Evolutionary conservation across 345 rosid species (phyloP).

Genomic region (Eucalyptus marginata): DNA sequence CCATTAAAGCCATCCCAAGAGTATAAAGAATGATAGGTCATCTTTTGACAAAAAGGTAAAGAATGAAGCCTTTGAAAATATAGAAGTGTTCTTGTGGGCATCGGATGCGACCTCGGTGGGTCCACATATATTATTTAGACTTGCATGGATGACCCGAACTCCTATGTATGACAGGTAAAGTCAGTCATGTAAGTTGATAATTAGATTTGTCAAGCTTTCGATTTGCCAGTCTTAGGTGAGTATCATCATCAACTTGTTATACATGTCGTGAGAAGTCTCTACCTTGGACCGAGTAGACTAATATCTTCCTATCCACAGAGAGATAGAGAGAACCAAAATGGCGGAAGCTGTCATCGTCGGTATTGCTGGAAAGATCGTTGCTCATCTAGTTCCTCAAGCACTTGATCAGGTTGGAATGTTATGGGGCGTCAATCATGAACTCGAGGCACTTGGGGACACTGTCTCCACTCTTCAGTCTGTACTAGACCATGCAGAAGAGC

Average conservation of each 20-base stretch:
- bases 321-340: not conserved
- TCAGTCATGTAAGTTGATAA: not conserved
- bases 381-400: not conserved
- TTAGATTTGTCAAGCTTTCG: no score
- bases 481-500: no score
- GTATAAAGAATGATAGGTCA: not conserved
- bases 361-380: not conserved
- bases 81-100: not conserved
- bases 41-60: not conserved
- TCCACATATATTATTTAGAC: not conserved
- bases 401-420: rapidly evolving
- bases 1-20: not conserved
- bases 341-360: not conserved
- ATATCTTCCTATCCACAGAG: not conserved
- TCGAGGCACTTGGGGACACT: not conserved
- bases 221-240: no score
- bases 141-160: not conserved
- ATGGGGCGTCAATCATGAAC: not conserved
- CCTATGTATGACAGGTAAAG: no score
- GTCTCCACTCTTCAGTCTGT: no score
- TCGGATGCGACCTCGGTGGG: not conserved
- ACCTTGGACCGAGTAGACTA: not conserved
- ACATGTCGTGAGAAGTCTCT: not conserved
- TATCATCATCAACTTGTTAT: not conserved
- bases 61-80: not conserved